Evolutionary conservation across 306 rosid species (phyloP).

Genomic region (Adenanthera pavonina): DNA sequence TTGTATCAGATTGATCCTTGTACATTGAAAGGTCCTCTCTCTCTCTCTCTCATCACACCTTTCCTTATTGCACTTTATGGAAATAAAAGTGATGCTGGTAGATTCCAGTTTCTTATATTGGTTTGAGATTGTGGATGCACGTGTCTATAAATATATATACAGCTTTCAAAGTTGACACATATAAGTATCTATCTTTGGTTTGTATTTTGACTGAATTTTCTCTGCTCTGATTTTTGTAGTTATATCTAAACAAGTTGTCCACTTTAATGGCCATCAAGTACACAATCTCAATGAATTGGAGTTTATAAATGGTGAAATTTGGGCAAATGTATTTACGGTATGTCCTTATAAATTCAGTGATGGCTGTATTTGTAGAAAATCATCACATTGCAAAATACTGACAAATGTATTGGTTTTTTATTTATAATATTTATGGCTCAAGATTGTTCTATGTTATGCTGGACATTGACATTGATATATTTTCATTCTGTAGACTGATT

Average conservation of each 20-base stretch:
- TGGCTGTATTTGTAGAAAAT: slow-evolving; percentile 19
- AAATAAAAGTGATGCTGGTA: not conserved
- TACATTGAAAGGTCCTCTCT: slow-evolving; percentile 64
- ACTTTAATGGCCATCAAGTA: slow-evolving; percentile 72
- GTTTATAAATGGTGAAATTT: slow-evolving; percentile 80
- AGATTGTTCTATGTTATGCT: slow-evolving; percentile 20
- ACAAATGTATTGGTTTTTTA: not conserved
- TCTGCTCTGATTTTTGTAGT: slow-evolving; percentile 51
- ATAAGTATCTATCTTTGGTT: slow-evolving; percentile 10
- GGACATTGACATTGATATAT: slow-evolving; percentile 23
- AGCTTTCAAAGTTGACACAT: not conserved
- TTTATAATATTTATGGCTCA: not conserved
- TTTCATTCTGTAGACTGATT: slow-evolving; percentile 70
- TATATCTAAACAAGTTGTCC: slow-evolving; percentile 57
- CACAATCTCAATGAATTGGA: slow-evolving; percentile 88
- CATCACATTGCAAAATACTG: not conserved
- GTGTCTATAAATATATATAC: not conserved
- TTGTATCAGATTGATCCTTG: slow-evolving; percentile 74
- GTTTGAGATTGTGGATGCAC: not conserved
- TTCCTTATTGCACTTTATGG: slow-evolving; percentile 21
- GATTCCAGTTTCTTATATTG: not conserved
- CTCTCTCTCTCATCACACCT: slow-evolving; percentile 5
- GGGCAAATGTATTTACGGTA: slow-evolving; percentile 88
- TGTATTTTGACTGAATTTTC: slow-evolving; percentile 29
- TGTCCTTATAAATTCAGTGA: slow-evolving; percentile 29